These are phyloP conservation scores for Physcomitrium patens DNA, from an alignment of 225 moss, liverwort and hornwort genomes.

Conservation along the genomic window DNA sequence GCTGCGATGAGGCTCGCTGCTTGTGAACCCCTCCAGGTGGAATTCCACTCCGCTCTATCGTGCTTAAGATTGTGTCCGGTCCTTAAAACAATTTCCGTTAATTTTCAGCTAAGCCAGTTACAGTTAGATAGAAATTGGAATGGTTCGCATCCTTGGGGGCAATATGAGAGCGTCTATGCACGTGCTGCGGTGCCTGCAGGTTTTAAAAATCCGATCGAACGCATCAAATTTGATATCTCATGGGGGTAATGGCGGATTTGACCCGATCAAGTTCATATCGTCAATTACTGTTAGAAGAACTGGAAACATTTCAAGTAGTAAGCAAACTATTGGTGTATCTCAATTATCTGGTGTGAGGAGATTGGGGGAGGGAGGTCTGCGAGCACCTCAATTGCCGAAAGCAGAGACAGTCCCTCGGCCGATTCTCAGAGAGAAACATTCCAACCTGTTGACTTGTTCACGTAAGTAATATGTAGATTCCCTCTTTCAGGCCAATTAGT, in stretches of 20 bases:
- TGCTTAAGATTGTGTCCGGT: slow-evolving; percentile 3
- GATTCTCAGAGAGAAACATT: slow-evolving; percentile 17
- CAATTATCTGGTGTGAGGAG: slow-evolving; percentile 30
- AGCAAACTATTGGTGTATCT: slow-evolving; percentile 23
- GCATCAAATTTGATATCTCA: not conserved
- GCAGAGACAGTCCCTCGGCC: slow-evolving; percentile 26
- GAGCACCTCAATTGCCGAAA: slow-evolving; percentile 29
- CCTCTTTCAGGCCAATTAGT: not conserved
- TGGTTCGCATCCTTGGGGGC: not conserved
- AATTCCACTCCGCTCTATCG: not conserved
- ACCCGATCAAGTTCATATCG: slow-evolving; percentile 30
- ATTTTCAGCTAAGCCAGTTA: not conserved
- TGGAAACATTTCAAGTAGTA: slow-evolving; percentile 23
- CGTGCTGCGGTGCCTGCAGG: slow-evolving; percentile 27
- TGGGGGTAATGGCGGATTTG: slow-evolving; percentile 18
- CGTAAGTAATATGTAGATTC: slow-evolving; percentile 32
- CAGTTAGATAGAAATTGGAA: not conserved
- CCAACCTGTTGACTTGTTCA: slow-evolving; percentile 50
- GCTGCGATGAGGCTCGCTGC: slow-evolving; percentile 32
- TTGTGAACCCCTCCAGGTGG: slow-evolving; percentile 43
- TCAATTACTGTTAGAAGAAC: slow-evolving; percentile 13
- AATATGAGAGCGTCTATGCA: not conserved
- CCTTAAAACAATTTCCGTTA: not conserved
- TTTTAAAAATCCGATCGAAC: slow-evolving; percentile 20
- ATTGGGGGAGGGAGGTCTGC: slow-evolving; percentile 38